Conservation (phyloP, 1,139 yeast genomes). For the Lodderomyces elongisporus region DNA sequence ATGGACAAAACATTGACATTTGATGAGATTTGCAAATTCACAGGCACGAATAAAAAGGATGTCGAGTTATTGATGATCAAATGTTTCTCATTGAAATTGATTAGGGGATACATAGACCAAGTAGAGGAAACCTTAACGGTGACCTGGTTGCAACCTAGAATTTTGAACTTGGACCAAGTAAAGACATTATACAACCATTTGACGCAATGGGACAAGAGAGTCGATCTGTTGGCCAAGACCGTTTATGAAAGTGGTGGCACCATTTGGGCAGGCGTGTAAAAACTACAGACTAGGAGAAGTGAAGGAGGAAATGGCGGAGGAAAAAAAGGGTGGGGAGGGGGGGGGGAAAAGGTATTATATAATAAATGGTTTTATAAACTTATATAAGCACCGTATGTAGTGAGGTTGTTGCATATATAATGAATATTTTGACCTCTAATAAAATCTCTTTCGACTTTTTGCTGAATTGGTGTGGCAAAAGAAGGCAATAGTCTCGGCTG, state of each 20-base stretch:
- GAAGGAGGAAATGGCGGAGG: neutral
- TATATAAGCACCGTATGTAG: no score
- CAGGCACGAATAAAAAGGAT: constrained; percentile 64
- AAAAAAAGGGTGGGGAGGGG: neutral
- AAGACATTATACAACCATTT: constrained; percentile 69
- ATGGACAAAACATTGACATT: constrained; percentile 65
- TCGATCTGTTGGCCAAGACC: constrained; percentile 53
- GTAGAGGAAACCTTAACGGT: constrained; percentile 72
- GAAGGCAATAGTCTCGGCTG: no score
- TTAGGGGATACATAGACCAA: constrained; percentile 86
- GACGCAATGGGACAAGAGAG: constrained; percentile 72
- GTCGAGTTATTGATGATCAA: constrained; percentile 91
- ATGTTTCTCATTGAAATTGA: constrained; percentile 76
- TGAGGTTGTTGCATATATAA: no score
- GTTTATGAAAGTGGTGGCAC: constrained; percentile 36
- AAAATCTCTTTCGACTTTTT: no score
- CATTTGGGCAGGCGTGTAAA: constrained; percentile 34
- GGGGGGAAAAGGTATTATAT: no score
- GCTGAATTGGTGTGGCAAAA: no score
- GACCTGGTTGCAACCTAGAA: constrained; percentile 94
- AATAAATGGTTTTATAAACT: no score
- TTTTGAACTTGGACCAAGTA: constrained; percentile 77
- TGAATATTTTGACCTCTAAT: no score
- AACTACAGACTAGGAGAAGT: neutral
- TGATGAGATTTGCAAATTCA: constrained; percentile 63